Percentiles rank a stretch among this genome's conserved stretches.
phyloP scores from a whole-genome alignment of 441 rosid species.

The Iberis amara region DNA sequence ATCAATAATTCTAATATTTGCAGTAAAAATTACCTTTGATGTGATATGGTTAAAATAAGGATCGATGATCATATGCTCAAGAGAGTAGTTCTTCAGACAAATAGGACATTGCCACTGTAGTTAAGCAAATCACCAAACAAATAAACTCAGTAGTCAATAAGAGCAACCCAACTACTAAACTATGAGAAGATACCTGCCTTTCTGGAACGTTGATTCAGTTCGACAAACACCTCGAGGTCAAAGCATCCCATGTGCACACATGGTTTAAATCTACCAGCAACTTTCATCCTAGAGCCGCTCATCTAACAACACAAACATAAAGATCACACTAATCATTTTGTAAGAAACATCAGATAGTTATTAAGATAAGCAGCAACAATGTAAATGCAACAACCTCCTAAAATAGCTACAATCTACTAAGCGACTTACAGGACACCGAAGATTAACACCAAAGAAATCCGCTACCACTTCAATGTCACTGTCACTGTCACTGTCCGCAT shows the following conservation, averaged over 20 bases:
- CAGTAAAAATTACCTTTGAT: conserved; percentile 47
- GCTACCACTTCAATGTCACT: conserved; percentile 97
- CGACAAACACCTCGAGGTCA: conserved; percentile 90
- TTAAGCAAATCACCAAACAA: conserved; percentile 16
- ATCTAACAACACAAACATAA: conserved; percentile 39
- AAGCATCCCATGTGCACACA: conserved; percentile 94
- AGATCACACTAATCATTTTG: conserved; percentile 4
- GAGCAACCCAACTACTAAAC: not conserved
- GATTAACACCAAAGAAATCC: conserved; percentile 68
- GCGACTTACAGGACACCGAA: conserved; percentile 85
- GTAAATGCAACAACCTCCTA: not conserved
- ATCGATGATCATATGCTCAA: conserved; percentile 71
- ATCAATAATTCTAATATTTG: not conserved
- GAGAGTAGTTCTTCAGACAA: conserved; percentile 78
- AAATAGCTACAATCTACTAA: not conserved
- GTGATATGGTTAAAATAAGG: conserved; percentile 85
- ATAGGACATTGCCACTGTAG: conserved; percentile 97
- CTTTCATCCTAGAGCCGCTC: conserved; percentile 97
- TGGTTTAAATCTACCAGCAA: conserved; percentile 90
- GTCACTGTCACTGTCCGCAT: conserved; percentile 89
- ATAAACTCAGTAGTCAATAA: conserved; percentile 16
- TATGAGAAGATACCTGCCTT: conserved; percentile 52
- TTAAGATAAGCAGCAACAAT: conserved; percentile 5
- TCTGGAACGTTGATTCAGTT: conserved; percentile 88
- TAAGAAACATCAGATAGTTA: conserved; percentile 3